phyloP scores from a whole-genome alignment of 257 asterid genomes.

The Plantago elongata region DNA sequence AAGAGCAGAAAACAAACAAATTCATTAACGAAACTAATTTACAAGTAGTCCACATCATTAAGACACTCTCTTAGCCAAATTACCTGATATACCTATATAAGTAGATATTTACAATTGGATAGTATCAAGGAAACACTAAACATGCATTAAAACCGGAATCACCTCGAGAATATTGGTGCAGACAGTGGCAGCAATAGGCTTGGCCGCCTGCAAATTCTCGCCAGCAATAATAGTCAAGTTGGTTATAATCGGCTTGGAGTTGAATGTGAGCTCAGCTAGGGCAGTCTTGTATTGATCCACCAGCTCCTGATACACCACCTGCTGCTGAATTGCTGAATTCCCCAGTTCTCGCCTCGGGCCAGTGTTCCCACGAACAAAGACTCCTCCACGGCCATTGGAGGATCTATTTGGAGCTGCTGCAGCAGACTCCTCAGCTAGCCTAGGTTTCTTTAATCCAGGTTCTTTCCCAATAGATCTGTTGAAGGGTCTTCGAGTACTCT shows the following conservation, averaged over 20 bases:
- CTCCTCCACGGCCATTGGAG: constrained; percentile 53
- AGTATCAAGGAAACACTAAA: constrained; percentile 6
- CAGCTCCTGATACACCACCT: constrained; percentile 61
- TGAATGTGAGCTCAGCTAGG: constrained; percentile 75
- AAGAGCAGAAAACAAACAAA: constrained; percentile 2
- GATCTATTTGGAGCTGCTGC: constrained; percentile 54
- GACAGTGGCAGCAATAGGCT: constrained; percentile 71
- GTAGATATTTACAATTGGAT: constrained; percentile 22
- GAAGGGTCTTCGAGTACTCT: constrained; percentile 72
- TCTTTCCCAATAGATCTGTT: constrained; percentile 71
- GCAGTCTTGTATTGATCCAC: constrained; percentile 89
- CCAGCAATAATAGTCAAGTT: constrained; percentile 97
- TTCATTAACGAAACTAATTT: constrained; percentile 21
- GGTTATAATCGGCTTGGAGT: constrained; percentile 94
- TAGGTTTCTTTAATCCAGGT: constrained; percentile 77
- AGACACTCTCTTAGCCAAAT: constrained; percentile 15
- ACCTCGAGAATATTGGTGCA: constrained; percentile 89
- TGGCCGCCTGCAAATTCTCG: constrained; percentile 84
- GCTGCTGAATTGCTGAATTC: constrained; percentile 43
- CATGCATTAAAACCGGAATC: constrained; percentile 36
- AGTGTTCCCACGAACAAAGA: constrained; percentile 39
- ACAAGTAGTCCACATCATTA: constrained; percentile 11
- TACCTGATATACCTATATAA: constrained; percentile 24
- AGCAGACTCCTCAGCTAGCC: constrained; percentile 53
- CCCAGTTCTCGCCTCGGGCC: constrained; percentile 33